Base-by-base conservation (phyloP, 2,329 filamentous ascomycete genomes). In the Aspergillus fructus region DNA sequence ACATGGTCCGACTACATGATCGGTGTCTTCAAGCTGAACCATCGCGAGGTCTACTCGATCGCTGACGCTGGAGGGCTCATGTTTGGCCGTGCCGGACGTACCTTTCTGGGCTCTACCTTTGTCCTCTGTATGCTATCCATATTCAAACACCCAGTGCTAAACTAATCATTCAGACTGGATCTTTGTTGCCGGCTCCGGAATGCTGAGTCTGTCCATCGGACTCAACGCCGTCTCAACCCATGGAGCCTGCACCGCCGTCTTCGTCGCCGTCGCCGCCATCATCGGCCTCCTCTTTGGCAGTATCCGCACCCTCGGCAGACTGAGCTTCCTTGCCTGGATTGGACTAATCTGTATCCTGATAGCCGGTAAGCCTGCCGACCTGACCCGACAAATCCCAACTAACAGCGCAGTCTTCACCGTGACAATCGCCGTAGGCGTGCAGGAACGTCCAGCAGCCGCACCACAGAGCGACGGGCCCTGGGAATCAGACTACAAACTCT, bases 11-110 rank as follows among this genome's bases (percentile, higher is more conserved):
- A 74, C 54, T 81, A 79, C 60, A 76, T 81, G 34, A 71, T 83
- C 13, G 80, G 66, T 8, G 42, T 45, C 21, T 85, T 85, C 71
- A 85, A 85, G 63, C 61, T 83, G 33, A 71, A 73, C 5, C 82
- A 85, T 62, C 78, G 79, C 0, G 75, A 83, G 57, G 81, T 85
- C 4, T 84, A 85, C 63, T 80, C 79, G 39, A 83, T 85, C 72
- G 83, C 82, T 49, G 82, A 85, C 58, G 82, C 79, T 0, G 82
- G 82, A 11, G 70, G 71, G 40, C 78, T 84, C 54, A 73, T 85
- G 21, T 83, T 84, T 53, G 83, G 83, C 3, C 78, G 76, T 1
- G 55, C 80, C 5, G 82, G 83, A 0, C 75, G 79, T 24, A 81
- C 83, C 59, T 61, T 83, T 12, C 73, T 85, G 21, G 60, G 60